Conservation (phyloP, 2,329 filamentous ascomycete genomes). For the Diaporthe destruens region DNA sequence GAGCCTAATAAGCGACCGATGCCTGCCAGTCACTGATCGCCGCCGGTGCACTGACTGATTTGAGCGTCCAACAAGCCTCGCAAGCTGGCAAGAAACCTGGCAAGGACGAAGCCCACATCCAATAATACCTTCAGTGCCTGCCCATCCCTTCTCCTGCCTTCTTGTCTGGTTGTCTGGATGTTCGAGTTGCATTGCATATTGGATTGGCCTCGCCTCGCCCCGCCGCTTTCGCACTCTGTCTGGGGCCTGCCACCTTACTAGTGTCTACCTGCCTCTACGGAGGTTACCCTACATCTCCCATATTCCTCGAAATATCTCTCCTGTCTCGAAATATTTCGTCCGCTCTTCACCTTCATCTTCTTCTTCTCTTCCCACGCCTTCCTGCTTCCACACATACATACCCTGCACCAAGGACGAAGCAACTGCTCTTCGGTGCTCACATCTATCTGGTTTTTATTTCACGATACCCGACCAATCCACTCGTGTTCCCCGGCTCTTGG, state of each 20-base stretch:
- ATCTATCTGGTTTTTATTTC: background rate
- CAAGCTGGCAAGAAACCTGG: conserved; percentile 23
- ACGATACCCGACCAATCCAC: conserved; percentile 25
- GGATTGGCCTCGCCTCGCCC: conserved; percentile 28
- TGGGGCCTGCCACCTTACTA: conserved; percentile 1
- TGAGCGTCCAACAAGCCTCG: conserved; percentile 8
- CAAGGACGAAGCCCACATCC: conserved; percentile 18
- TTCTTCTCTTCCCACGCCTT: background rate
- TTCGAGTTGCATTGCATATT: conserved; percentile 35
- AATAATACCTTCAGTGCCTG: conserved; percentile 31
- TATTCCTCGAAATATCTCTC: conserved; percentile 5
- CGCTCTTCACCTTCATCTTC: background rate
- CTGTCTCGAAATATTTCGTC: background rate
- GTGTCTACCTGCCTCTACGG: no score
- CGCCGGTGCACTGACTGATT: conserved; percentile 24
- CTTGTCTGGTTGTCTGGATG: conserved; percentile 19
- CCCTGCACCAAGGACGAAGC: background rate
- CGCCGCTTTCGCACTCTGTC: conserved; percentile 16
- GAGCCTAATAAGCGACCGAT: conserved; percentile 26
- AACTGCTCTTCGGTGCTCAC: background rate
- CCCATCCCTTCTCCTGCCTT: conserved; percentile 30
- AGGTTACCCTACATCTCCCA: no score
- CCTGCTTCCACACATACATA: no score
- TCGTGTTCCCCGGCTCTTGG: conserved; percentile 31
- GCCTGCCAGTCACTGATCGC: conserved; percentile 23